Evolutionary conservation across 2,329 filamentous ascomycete species (phyloP).

Genomic region (Hypoxylon sp.): DNA sequence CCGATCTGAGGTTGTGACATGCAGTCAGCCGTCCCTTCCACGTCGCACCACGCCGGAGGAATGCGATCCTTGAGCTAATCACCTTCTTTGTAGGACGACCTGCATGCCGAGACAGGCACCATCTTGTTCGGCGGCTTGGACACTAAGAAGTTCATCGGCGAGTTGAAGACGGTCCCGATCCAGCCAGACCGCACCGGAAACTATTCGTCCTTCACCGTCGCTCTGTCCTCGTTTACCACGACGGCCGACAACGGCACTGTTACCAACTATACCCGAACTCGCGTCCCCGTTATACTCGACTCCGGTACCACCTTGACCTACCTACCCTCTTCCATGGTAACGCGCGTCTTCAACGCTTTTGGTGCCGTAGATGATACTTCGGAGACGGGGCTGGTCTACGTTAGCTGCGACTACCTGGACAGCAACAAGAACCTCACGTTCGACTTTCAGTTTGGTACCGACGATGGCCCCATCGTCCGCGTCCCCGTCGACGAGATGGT

Average conservation of each 20-base stretch:
- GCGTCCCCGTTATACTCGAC: slow-evolving; percentile 67
- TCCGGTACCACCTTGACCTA: slow-evolving; percentile 72
- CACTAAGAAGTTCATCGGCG: slow-evolving; percentile 69
- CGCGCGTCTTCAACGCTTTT: slow-evolving; percentile 49
- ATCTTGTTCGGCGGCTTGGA: slow-evolving; percentile 76
- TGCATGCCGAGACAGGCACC: slow-evolving; percentile 64
- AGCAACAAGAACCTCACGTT: slow-evolving; percentile 44
- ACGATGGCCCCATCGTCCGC: slow-evolving; percentile 44
- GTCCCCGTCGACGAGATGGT: slow-evolving; percentile 50
- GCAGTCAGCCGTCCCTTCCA: background rate
- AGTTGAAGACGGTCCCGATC: slow-evolving; percentile 64
- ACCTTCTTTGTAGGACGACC: slow-evolving; percentile 52
- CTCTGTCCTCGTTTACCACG: slow-evolving; percentile 49
- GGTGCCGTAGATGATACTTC: slow-evolving; percentile 50
- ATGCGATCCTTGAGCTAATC: slow-evolving; percentile 36
- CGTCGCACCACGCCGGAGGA: background rate
- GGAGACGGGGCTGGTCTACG: slow-evolving; percentile 49
- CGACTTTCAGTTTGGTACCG: slow-evolving; percentile 53
- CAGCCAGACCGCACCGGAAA: slow-evolving; percentile 52
- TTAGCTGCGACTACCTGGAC: slow-evolving; percentile 51
- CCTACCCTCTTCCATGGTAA: slow-evolving; percentile 61
- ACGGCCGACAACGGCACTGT: slow-evolving; percentile 47
- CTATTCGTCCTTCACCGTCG: slow-evolving; percentile 52
- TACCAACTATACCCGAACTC: slow-evolving; percentile 37
- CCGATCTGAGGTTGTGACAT: background rate